Conservation (phyloP, 169 alveolate species). For the Blepharisma undulans region DNA sequence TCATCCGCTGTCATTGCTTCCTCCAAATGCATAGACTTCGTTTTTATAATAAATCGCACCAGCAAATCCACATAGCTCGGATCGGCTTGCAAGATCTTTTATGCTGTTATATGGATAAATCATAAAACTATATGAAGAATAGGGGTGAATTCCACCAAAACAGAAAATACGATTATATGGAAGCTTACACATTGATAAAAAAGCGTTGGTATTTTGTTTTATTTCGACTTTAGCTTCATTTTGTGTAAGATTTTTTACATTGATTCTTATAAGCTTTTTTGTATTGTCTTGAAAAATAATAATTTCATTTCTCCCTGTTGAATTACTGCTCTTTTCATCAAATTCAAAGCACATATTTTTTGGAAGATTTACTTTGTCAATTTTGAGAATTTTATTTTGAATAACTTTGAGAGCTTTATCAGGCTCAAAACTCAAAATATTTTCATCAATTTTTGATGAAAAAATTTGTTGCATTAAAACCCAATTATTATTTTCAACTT, state of each 20-base stretch:
- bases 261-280: neutral
- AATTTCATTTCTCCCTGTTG: neutral
- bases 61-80: neutral
- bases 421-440: neutral
- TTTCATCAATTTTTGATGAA: neutral
- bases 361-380: neutral
- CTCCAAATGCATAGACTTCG: neutral
- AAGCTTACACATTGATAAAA: neutral
- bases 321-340: neutral
- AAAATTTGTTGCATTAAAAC: no score
- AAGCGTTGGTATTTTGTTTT: neutral
- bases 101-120: neutral
- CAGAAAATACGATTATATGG: neutral
- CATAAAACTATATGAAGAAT: no score
- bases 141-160: neutral
- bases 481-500: neutral
- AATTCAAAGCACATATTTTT: no score
- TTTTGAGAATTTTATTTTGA: neutral
- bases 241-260: neutral
- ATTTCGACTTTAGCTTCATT: no score
- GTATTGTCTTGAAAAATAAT: neutral
- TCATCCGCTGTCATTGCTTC: neutral
- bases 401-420: neutral
- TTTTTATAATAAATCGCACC: neutral
- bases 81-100: neutral